Conservation (phyloP, 306 rosid species). For the Cicer cuneatum region DNA sequence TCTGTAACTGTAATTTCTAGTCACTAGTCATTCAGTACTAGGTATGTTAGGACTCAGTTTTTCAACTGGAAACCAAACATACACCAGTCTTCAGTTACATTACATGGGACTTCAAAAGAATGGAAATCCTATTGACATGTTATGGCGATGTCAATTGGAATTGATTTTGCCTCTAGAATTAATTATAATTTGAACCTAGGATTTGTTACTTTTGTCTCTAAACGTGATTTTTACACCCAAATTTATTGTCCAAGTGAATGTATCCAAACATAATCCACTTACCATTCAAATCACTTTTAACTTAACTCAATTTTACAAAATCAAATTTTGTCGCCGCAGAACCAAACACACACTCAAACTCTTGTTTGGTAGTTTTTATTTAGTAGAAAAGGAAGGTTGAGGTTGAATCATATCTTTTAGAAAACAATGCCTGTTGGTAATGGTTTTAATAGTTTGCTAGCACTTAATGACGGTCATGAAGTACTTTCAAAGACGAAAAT, state of each 20-base stretch:
- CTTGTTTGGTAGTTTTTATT: constrained; percentile 17
- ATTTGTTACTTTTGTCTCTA: too few relatives aligned
- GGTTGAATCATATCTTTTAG: constrained; percentile 8
- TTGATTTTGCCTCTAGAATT: too few relatives aligned
- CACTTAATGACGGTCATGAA: constrained; percentile 7
- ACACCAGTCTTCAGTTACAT: neutral
- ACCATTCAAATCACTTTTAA: too few relatives aligned
- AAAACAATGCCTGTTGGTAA: neutral
- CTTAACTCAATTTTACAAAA: too few relatives aligned
- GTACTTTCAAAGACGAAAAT: constrained; percentile 1
- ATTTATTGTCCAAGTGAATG: too few relatives aligned
- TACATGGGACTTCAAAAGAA: neutral
- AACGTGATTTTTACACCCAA: too few relatives aligned
- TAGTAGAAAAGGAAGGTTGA: neutral
- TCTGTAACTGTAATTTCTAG: neutral
- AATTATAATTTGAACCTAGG: too few relatives aligned
- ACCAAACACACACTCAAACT: too few relatives aligned
- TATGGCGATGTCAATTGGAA: too few relatives aligned
- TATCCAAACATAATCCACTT: too few relatives aligned
- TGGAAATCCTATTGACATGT: neutral
- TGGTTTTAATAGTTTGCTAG: constrained; percentile 9
- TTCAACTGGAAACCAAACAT: neutral
- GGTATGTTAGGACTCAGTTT: neutral
- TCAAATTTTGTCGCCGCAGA: too few relatives aligned
- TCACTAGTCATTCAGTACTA: constrained; percentile 1